These are phyloP conservation scores for Pugionium dolabratum DNA, from an alignment of 345 rosid species.

Conservation along the genomic window DNA sequence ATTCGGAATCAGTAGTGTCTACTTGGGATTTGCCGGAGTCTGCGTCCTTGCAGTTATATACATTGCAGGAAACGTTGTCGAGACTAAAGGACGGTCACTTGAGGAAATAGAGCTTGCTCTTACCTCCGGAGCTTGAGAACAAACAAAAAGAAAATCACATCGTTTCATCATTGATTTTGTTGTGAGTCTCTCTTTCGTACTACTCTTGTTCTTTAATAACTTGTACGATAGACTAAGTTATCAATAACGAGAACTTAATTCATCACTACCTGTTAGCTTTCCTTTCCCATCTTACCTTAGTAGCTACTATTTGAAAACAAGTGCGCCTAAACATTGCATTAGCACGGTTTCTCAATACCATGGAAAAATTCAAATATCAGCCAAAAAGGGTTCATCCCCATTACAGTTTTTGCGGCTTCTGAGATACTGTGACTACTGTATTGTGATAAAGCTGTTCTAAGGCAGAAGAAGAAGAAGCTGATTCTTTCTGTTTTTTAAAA, in stretches of 20 bases:
- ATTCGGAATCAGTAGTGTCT: conserved; percentile 90
- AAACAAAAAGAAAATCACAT: conserved; percentile 1
- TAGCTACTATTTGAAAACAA: conserved; percentile 50
- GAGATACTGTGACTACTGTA: conserved; percentile 33
- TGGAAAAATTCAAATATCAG: neutral
- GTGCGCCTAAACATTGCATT: conserved; percentile 12
- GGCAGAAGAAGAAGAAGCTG: conserved; percentile 24
- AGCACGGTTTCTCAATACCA: conserved; percentile 1
- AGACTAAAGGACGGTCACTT: conserved; percentile 92
- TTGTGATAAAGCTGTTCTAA: conserved; percentile 12
- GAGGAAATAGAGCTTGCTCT: conserved; percentile 95
- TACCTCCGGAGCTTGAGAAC: conserved; percentile 42
- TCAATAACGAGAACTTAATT: conserved; percentile 23
- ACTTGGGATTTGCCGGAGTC: conserved; percentile 75
- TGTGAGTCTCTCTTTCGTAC: neutral
- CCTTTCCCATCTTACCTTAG: conserved; percentile 78
- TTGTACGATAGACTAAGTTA: conserved; percentile 24
- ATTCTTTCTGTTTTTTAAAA: conserved; percentile 8
- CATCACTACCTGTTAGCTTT: conserved; percentile 64
- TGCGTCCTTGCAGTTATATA: conserved; percentile 83
- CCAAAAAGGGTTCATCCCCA: conserved; percentile 59
- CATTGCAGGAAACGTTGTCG: conserved; percentile 78
- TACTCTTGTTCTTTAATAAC: conserved; percentile 18
- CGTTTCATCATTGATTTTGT: conserved; percentile 26
- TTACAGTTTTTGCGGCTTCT: conserved; percentile 55